Percentiles rank a stretch among this genome's conserved stretches.
phyloP scores from a whole-genome alignment of 164 flowering plant genomes.

The Annona cherimola region DNA sequence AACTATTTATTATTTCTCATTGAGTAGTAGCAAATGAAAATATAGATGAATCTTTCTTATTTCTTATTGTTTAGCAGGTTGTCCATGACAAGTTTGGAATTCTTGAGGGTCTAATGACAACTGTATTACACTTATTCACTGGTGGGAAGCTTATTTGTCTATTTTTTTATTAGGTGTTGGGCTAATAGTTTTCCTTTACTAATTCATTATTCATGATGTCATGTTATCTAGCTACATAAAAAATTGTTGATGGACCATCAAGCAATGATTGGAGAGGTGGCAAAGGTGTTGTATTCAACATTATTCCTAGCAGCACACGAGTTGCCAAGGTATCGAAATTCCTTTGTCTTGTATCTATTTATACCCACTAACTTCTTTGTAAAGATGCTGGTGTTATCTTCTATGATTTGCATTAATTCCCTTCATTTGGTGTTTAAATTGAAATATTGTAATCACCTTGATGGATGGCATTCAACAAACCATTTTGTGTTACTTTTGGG shows the following conservation, averaged over 20 bases:
- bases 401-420: no score
- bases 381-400: no score
- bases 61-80: constrained; percentile 21
- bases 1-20: no score
- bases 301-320: constrained; percentile 97
- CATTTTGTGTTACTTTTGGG: no score
- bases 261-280: constrained; percentile 99
- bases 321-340: constrained; percentile 93
- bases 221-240: constrained; percentile 65
- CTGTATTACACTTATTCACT: constrained; percentile 82
- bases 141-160: constrained; percentile 24
- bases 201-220: no score
- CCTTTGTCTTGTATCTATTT: no score
- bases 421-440: no score
- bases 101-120: constrained; percentile 94
- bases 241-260: constrained; percentile 99
- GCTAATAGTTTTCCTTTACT: neutral
- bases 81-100: constrained; percentile 80
- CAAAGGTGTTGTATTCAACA: constrained; percentile 90
- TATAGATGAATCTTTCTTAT: neutral
- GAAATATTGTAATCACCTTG: no score
- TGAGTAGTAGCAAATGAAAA: no score
- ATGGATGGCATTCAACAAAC: no score
- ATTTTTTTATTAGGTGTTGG: no score
- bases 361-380: no score